A percentile compares a stretch with the other conserved stretches of the same genome.
Evolutionary conservation across 805 yeast species (phyloP).

Genomic region (Komagataella mondaviorum): DNA sequence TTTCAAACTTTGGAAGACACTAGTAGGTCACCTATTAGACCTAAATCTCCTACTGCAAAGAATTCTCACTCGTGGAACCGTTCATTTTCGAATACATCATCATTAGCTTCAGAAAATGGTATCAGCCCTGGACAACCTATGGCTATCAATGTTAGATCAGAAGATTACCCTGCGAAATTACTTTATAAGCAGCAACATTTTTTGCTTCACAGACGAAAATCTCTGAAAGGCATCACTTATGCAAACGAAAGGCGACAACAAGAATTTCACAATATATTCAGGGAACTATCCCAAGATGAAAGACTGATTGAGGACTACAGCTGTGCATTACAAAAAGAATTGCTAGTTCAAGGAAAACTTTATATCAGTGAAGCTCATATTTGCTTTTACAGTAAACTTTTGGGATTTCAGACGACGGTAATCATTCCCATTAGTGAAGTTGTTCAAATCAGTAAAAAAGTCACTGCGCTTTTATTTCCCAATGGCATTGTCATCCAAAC

Average conservation of each 20-base stretch:
- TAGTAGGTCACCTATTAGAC: background rate
- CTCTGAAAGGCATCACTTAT: background rate
- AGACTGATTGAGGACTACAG: constrained; percentile 44
- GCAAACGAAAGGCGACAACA: constrained; percentile 39
- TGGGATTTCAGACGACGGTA: constrained; percentile 53
- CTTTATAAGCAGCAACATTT: background rate
- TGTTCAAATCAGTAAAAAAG: constrained; percentile 47
- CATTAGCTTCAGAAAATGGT: background rate
- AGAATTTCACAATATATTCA: constrained; percentile 48
- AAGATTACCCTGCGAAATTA: background rate
- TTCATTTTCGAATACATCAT: background rate
- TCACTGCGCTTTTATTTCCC: constrained; percentile 57
- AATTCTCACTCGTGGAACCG: background rate
- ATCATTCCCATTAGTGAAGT: constrained; percentile 47
- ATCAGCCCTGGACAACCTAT: background rate
- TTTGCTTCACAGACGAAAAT: background rate
- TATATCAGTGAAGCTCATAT: constrained; percentile 42
- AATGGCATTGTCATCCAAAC: constrained; percentile 56
- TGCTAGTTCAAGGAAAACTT: constrained; percentile 53
- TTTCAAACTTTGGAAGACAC: background rate
- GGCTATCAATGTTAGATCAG: background rate
- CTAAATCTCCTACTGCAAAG: background rate
- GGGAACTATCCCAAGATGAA: constrained; percentile 35
- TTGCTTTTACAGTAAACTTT: constrained; percentile 52
- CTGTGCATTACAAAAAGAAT: constrained; percentile 56